Percentiles rank a stretch among this genome's conserved stretches.
These are phyloP conservation scores for Lecanicillium sp. DNA, from an alignment of 2,329 filamentous ascomycete species.

Conservation along the genomic window DNA sequence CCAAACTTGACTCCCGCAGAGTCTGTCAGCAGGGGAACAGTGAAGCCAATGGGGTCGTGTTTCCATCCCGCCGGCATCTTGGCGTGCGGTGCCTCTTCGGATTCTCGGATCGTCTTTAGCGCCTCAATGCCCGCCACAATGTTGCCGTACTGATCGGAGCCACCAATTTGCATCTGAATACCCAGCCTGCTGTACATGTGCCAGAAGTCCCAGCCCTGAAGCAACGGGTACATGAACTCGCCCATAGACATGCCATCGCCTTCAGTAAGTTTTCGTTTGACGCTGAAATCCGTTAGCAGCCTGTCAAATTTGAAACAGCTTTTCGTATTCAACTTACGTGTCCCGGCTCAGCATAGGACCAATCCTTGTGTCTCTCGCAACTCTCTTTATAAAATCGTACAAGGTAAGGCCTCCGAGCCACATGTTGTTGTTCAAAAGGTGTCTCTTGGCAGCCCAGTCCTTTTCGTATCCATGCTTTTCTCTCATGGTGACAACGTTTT, in stretches of 20 bases:
- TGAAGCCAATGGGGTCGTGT: conserved; percentile 70
- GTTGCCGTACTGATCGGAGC: conserved; percentile 94
- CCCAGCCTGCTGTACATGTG: conserved; percentile 60
- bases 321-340: conserved; percentile 42
- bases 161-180: conserved; percentile 83
- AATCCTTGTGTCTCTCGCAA: conserved; percentile 68
- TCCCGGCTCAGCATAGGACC: conserved; percentile 85
- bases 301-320: no score
- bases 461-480: conserved; percentile 55
- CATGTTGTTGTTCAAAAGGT: conserved; percentile 69
- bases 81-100: conserved; percentile 36
- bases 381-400: conserved; percentile 63
- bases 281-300: conserved; percentile 31
- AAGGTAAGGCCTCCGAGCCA: conserved; percentile 72
- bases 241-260: conserved; percentile 90
- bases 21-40: conserved; percentile 82
- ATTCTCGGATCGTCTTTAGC: conserved; percentile 63
- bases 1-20: conserved; percentile 84
- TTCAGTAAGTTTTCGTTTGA: conserved; percentile 73
- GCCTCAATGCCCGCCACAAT: conserved; percentile 85
- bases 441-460: conserved; percentile 57
- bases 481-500: conserved; percentile 60
- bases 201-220: conserved; percentile 98
- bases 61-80: conserved; percentile 32
- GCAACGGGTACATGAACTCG: conserved; percentile 86